Percentiles rank a stretch among this genome's conserved stretches.
These are phyloP conservation scores for Clavispora vitiphila DNA, from an alignment of 805 yeast genomes.

Conservation along the genomic window DNA sequence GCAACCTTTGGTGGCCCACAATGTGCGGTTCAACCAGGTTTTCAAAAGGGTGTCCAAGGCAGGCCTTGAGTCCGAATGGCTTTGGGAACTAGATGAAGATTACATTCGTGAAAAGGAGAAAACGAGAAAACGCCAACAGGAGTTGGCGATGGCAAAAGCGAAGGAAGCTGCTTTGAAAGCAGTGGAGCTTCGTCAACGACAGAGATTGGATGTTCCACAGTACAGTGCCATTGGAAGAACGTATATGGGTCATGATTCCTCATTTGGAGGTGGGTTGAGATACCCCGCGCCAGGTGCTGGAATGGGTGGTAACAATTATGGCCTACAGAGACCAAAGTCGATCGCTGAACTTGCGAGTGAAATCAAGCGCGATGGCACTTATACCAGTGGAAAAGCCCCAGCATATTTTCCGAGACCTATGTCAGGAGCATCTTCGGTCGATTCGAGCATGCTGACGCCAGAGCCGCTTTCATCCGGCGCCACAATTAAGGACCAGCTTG, in stretches of 20 bases:
- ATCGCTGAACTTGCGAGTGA: conserved; percentile 42
- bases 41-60: conserved; percentile 68
- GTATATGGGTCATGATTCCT: neutral
- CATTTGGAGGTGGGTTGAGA: neutral
- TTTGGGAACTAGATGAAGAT: conserved; percentile 88
- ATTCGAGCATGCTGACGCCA: neutral
- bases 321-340: conserved; percentile 28
- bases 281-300: neutral
- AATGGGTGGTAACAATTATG: neutral
- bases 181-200: conserved; percentile 47
- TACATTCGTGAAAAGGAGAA: conserved; percentile 79
- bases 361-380: conserved; percentile 26
- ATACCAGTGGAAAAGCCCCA: conserved; percentile 20
- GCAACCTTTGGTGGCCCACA: conserved; percentile 93
- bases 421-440: neutral
- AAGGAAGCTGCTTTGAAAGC: conserved; percentile 49
- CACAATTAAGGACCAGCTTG: conserved; percentile 42
- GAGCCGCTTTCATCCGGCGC: conserved; percentile 6
- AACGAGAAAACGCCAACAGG: conserved; percentile 53
- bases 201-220: conserved; percentile 17
- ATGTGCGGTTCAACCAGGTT: conserved; percentile 78
- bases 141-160: conserved; percentile 56
- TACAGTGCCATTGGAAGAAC: neutral
- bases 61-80: conserved; percentile 77
- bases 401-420: conserved; percentile 24